phyloP scores from a whole-genome alignment of 2,329 filamentous ascomycete species.

The Pseudogymnoascus sp. region DNA sequence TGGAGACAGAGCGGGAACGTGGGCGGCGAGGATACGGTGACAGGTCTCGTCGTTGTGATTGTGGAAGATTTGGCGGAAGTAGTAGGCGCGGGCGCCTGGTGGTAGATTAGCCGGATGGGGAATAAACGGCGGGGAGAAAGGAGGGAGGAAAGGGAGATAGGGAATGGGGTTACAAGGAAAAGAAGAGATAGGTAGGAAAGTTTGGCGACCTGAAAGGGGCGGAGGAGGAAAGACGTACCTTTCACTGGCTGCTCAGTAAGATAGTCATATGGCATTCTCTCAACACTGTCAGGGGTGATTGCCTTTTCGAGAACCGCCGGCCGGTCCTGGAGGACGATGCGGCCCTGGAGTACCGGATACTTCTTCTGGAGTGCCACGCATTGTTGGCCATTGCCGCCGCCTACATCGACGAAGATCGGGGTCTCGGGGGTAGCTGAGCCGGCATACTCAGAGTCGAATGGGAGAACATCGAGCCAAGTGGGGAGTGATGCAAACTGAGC shows the following conservation, averaged over 20 bases:
- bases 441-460: slow-evolving; percentile 19
- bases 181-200: background rate
- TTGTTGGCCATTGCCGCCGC: slow-evolving; percentile 12
- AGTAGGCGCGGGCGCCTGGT: slow-evolving; percentile 23
- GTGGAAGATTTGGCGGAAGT: slow-evolving; percentile 27
- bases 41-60: slow-evolving; percentile 24
- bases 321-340: slow-evolving; percentile 21
- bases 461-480: slow-evolving; percentile 19
- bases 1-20: slow-evolving; percentile 9
- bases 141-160: background rate
- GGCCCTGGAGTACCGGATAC: slow-evolving; percentile 9
- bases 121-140: background rate
- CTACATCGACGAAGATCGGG: background rate
- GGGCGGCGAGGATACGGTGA: slow-evolving; percentile 20
- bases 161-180: background rate
- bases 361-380: background rate
- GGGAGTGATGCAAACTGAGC: slow-evolving; percentile 21
- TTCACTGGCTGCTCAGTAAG: slow-evolving; percentile 21
- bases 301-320: slow-evolving; percentile 20
- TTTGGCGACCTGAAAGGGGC: background rate
- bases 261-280: slow-evolving; percentile 22
- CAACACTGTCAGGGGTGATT: slow-evolving; percentile 17
- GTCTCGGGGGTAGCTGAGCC: background rate
- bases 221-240: slow-evolving; percentile 14
- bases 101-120: background rate